Base-by-base conservation (phyloP, 495 filamentous ascomycete genomes). In the Pyrenopolyporus hunteri region DNA sequence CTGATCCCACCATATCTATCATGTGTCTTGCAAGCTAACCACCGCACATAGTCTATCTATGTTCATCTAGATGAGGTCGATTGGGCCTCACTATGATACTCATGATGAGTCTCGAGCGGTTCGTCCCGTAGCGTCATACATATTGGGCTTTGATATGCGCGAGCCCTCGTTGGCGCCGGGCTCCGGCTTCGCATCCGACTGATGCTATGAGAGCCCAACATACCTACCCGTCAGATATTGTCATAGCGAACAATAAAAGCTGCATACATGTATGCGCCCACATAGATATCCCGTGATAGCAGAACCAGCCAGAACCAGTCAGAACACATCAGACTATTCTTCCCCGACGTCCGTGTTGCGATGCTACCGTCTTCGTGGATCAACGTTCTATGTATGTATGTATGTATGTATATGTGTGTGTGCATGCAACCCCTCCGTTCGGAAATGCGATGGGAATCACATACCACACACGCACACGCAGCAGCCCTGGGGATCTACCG, bases 181-280 rank as follows among this genome's bases (percentile, higher is more conserved):
- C 11, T 46, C 25, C 13, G 46, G 37, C 23, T 42, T 50, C 19
- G 33, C 39, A 51, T 42, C 26, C 33, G 25, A 57, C 45, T 53
- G 32, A 7, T 6, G 19, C 17, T 36, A 50, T 42, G 42, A 32
- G 37, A 33, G 33, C 39, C 28, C 16, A 48, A 40, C 23, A 31
- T 35, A 47, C 13, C 48, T 35, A 47, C 13, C 48, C 35, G 25
- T 17, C 16, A 16, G 31, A 45, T 45, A 61, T 29, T 52, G 57
- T 66, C 63, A 66, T 43, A 61, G 63, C 63, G 57, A n/a, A 66
- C 32, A 61, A 57, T 57, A 48, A 43, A 53, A 66, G 63, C 57
- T 66, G 63, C 63, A 66, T 57, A 66, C 14, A n/a, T n/a, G n/a
- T n/a, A n/a, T n/a, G 56, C 45, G 32, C 39, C 37, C 16, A 16